Evolutionary conservation across 2,329 filamentous ascomycete genomes (phyloP), one percentile per base, ranked within the genome.

Genomic region (Pseudonectria foliicola): DNA sequence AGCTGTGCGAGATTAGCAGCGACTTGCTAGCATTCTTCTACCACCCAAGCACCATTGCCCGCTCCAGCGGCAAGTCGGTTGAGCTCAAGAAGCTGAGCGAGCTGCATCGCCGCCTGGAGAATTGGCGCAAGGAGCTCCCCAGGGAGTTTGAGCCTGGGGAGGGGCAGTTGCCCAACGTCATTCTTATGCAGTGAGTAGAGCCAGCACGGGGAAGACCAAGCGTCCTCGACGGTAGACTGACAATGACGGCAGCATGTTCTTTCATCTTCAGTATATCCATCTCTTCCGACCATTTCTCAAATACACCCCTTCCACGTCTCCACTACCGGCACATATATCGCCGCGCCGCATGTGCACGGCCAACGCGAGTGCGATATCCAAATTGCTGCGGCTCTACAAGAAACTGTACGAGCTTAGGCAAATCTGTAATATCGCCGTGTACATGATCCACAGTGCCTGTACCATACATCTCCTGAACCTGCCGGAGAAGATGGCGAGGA

Each of bases 361-460:
- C 53, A 89, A 92, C 34, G 90, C 92, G 1, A 80, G 82, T 2
- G 80, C 82, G 44, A 92, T 96, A 36, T 95, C 89, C 0, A 96
- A 95, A 54, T 68, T 95, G n/a, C 82, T 95, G 64, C 80, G 92
- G 1, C 66, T 95, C 2, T 98, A 96, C 63, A 95, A 94, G 59
- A 86, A 90, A 48, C 82, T 82, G 1, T 93, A 95, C 59, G 87
- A 90, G 8, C 65, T 96, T 10, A 80, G 87, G 4, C 90, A 96
- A 56, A 95, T 98, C 24, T 94, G 86, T 63, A 96, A 96, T 53
- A 87, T 96, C 50, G 89, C 85, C 3, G 88, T 96, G 1, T 98
- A 98, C 59, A 95, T 96, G 62, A 74, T 85, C 0, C 90, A 96
- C 58, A 92, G 87, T 4, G 89, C 92, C 21, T 95, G 88, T 56